Evolutionary conservation across 2,329 filamentous ascomycete species (phyloP).

Genomic region (Dothiorella sarmentorum): DNA sequence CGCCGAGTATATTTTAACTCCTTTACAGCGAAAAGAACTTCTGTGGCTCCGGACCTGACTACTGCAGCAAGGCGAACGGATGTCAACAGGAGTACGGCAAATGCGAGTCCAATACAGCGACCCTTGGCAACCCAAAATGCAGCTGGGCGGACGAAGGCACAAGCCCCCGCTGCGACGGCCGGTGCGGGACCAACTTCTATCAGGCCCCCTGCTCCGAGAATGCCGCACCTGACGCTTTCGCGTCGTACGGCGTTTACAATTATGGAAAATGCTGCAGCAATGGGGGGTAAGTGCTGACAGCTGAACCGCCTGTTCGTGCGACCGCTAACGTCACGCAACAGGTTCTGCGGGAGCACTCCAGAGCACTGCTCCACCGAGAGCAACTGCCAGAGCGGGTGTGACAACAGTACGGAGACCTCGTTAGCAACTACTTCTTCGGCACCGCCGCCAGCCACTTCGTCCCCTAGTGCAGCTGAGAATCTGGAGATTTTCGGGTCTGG

Average conservation of each 20-base stretch:
- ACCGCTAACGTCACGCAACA: neutral
- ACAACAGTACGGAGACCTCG: neutral
- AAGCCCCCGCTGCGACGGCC: conserved; percentile 9
- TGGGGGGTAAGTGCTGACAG: neutral
- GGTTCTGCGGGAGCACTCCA: neutral
- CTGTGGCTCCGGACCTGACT: neutral
- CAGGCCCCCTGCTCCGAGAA: neutral
- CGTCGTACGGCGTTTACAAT: neutral
- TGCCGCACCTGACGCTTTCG: neutral
- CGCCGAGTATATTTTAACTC: neutral
- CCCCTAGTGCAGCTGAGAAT: neutral
- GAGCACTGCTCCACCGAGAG: neutral
- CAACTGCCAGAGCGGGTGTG: conserved; percentile 8
- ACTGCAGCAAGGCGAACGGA: neutral
- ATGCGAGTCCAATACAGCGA: neutral
- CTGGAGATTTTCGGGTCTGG: no score
- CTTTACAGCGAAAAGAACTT: neutral
- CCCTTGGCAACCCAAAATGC: neutral
- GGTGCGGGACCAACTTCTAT: neutral
- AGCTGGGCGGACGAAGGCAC: neutral
- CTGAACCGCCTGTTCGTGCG: no score
- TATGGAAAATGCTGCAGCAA: conserved; percentile 4
- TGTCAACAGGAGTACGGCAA: neutral
- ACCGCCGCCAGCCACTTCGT: no score
- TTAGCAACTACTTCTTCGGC: no score